These are phyloP conservation scores for Chenopodium album DNA, from an alignment of 148 eudicot genomes.

Conservation along the genomic window DNA sequence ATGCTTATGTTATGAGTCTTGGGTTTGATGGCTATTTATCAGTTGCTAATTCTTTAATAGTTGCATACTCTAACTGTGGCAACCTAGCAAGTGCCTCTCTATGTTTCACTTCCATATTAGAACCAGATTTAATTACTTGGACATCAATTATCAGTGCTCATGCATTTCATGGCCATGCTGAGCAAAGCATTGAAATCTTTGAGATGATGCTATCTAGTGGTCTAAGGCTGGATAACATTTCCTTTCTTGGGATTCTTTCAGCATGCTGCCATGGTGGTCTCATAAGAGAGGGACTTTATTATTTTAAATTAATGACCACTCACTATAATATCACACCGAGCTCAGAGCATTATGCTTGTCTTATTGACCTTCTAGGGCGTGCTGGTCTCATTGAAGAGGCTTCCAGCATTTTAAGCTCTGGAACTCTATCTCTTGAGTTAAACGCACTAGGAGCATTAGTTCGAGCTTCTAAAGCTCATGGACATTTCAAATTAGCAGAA, in stretches of 20 bases:
- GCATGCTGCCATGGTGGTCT: slow-evolving; percentile 71
- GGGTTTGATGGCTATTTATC: slow-evolving; percentile 41
- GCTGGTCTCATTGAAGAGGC: slow-evolving; percentile 60
- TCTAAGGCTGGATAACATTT: slow-evolving; percentile 47
- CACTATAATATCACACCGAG: slow-evolving; percentile 44
- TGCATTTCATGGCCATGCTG: slow-evolving; percentile 52
- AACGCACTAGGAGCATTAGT: slow-evolving; percentile 54
- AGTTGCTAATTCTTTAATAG: slow-evolving; percentile 53
- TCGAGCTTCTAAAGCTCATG: slow-evolving; percentile 56
- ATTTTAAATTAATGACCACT: slow-evolving; percentile 51
- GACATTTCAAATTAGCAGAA: slow-evolving; percentile 48
- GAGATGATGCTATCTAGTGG: slow-evolving; percentile 44
- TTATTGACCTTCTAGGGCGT: slow-evolving; percentile 65
- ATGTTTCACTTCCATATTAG: slow-evolving; percentile 39
- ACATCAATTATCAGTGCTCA: slow-evolving; percentile 62
- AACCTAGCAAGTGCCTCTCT: slow-evolving; percentile 38
- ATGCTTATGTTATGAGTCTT: slow-evolving; percentile 40
- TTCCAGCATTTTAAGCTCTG: slow-evolving; percentile 34
- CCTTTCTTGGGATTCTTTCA: slow-evolving; percentile 65
- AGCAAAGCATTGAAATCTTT: slow-evolving; percentile 47
- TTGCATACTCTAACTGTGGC: slow-evolving; percentile 65
- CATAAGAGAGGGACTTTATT: slow-evolving; percentile 50
- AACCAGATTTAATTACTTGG: slow-evolving; percentile 58
- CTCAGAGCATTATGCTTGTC: slow-evolving; percentile 61
- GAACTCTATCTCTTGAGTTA: slow-evolving; percentile 37